A percentile compares a stretch with the other conserved stretches of the same genome.
Evolutionary conservation across 2,329 filamentous ascomycete genomes (phyloP).

Genomic region (Didymella exigua): DNA sequence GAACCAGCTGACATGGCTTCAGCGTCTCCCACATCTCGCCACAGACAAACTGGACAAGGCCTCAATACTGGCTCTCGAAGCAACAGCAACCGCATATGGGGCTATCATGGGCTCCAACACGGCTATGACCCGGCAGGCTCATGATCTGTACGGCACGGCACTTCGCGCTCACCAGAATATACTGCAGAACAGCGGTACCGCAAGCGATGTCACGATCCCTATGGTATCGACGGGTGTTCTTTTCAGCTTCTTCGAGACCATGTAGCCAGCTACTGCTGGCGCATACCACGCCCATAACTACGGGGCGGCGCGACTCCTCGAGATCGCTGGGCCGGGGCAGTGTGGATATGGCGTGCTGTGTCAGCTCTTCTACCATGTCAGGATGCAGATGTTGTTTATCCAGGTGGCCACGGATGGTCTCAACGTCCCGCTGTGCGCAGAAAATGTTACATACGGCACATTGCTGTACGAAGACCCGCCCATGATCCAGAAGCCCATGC

Average conservation of each 20-base stretch:
- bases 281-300: constrained; percentile 40
- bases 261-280: constrained; percentile 35
- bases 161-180: constrained; percentile 28
- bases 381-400: constrained; percentile 34
- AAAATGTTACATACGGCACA: constrained; percentile 26
- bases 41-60: constrained; percentile 33
- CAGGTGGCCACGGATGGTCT: constrained; percentile 21
- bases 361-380: constrained; percentile 41
- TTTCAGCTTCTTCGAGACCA: constrained; percentile 41
- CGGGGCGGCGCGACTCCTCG: constrained; percentile 38
- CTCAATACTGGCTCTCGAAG: constrained; percentile 33
- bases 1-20: constrained; percentile 38
- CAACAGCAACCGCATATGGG: constrained; percentile 37
- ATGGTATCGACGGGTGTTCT: constrained; percentile 41
- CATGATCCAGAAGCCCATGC: constrained; percentile 34
- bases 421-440: constrained; percentile 7
- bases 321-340: constrained; percentile 33
- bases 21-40: constrained; percentile 31
- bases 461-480: constrained; percentile 32
- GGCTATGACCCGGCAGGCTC: constrained; percentile 27
- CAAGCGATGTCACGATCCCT: constrained; percentile 31
- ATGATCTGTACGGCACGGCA: constrained; percentile 36
- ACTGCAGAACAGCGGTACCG: constrained; percentile 16
- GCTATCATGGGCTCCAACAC: constrained; percentile 29
- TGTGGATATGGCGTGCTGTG: constrained; percentile 35